phyloP scores from a whole-genome alignment of 1,284 basidiomycete species.

The Apiotrichum domesticum region DNA sequence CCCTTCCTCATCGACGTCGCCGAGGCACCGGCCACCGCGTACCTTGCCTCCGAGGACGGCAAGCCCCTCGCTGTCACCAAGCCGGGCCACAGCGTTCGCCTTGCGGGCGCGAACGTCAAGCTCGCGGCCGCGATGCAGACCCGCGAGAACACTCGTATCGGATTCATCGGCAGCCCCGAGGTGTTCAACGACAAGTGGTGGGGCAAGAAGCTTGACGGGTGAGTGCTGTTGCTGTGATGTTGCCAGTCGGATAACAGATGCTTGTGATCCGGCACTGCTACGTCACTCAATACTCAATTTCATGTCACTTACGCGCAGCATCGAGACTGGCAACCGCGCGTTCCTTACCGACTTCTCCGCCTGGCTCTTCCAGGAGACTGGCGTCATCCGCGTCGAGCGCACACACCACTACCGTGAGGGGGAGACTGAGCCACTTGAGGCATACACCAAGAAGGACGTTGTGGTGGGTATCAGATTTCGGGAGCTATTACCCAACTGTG shows the following conservation, averaged over 20 bases:
- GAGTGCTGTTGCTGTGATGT: slow-evolving; percentile 32
- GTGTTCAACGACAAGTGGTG: slow-evolving; percentile 58
- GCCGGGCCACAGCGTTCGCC: slow-evolving; percentile 58
- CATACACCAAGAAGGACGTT: slow-evolving; percentile 80
- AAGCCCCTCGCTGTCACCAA: slow-evolving; percentile 57
- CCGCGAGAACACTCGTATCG: slow-evolving; percentile 64
- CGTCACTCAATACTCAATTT: background rate
- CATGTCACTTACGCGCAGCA: slow-evolving; percentile 16
- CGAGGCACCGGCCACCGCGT: slow-evolving; percentile 57
- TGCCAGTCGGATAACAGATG: background rate
- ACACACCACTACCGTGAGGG: slow-evolving; percentile 68
- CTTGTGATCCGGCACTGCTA: background rate
- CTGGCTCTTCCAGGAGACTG: slow-evolving; percentile 88
- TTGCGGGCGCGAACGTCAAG: slow-evolving; percentile 64
- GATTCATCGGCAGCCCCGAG: slow-evolving; percentile 75
- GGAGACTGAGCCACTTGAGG: slow-evolving; percentile 54
- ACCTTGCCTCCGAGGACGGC: slow-evolving; percentile 52
- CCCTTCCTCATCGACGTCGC: slow-evolving; percentile 79
- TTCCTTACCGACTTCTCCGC: slow-evolving; percentile 68
- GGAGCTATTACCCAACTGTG: no score
- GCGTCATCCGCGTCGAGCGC: slow-evolving; percentile 70
- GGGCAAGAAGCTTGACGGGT: slow-evolving; percentile 46
- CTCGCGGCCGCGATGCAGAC: slow-evolving; percentile 89
- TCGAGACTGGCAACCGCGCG: slow-evolving; percentile 64
- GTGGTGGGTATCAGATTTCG: slow-evolving; percentile 54